Base-by-base conservation (phyloP, 2,329 filamentous ascomycete genomes). In the Ophiostoma australiae region DNA sequence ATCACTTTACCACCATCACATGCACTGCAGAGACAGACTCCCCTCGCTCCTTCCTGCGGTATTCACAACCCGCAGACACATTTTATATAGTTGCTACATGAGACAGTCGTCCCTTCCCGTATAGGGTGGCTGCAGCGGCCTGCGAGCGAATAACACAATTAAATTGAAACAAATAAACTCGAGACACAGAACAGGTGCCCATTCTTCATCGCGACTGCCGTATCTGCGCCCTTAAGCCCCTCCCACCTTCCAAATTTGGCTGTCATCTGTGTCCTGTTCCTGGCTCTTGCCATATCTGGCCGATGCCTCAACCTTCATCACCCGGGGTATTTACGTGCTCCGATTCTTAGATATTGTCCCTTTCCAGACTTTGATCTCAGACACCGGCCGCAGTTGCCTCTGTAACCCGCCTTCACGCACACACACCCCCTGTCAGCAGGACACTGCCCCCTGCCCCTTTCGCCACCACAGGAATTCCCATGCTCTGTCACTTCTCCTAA, bases 401-500 rank as follows among this genome's bases (percentile, higher is more conserved):
- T 37, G 23, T 13, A 27, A 31, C 52, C 52, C 23, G 23, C 52
- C 17, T 58, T 58, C 23, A 48, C 23, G 5, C n/a, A 58, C 52
- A 13, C 23, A 31, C 52, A 31, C 52, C 52, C 52, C 58, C 11
- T 33, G 58, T 63, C 58, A 63, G 58, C 58, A 63, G 58, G 58
- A 63, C 58, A 63, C 58, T 63, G 58, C 58, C 58, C 55, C 58
- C 58, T 33, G 23, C 58, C 27, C 23, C 52, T 58, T 58, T 11
- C 23, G 44, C 44, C 44, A 48, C 44, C 4, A 20, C n/a, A 31
- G 4, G 10, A 4, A 63, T 17, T 33, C 27, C 58, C 27, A 63
- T 63, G 11, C 11, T 63, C 58, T 27, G 15, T 63, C 15, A 41
- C 15, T 41, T 13, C 15, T 15, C 15, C 58, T 13, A 63, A 33